Base-by-base conservation (phyloP, 2,329 filamentous ascomycete species). In the Exophiala bonariae region DNA sequence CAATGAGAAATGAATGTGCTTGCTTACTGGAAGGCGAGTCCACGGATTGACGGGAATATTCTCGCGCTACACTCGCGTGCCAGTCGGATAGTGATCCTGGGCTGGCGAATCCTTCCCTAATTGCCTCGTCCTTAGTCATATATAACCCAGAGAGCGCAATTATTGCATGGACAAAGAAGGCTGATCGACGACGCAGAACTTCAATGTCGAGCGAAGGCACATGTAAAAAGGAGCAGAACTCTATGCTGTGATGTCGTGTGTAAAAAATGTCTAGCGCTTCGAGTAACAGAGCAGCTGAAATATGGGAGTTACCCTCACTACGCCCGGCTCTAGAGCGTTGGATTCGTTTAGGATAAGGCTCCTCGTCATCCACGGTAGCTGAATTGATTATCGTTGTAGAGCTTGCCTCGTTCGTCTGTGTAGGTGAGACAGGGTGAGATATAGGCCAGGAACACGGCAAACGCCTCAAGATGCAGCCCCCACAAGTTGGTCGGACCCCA, bases 211-310 rank as follows among this genome's bases (percentile, higher is more conserved):
- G 23, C 19, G n/a, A 31, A 17, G 39, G 26, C n/a, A 32, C 16
- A 28, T 32, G 39, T 7, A 41, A 16, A 20, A 41, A 32, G 7
- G 39, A 41, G 17, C 39, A 41, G 20, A 31, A 41, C 19, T 41
- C 39, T 8, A 41, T 20, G 11, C 23, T 31, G 39, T 31, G 26
- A 32, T 31, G 39, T 16, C 22, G 39, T 17, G 22, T 18, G 16
- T 31, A 41, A 23, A 41, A 41, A 16, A 41, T 41, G 16, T 41
- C 39, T 7, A 41, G 39, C 28, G 39, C 20, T 17, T 23, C 20
- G 20, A 30, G 39, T 17, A 41, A 16, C 8, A 40, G 22, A 40
- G 16, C 23, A 19, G n/a, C 16, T 17, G 39, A 41, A 16, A 41
- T 22, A 9, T 17, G 39, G 31, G 14, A 18, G 28, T 16, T 17